phyloP scores from a whole-genome alignment of 2,329 filamentous ascomycete species.

The Beauveria sp. region DNA sequence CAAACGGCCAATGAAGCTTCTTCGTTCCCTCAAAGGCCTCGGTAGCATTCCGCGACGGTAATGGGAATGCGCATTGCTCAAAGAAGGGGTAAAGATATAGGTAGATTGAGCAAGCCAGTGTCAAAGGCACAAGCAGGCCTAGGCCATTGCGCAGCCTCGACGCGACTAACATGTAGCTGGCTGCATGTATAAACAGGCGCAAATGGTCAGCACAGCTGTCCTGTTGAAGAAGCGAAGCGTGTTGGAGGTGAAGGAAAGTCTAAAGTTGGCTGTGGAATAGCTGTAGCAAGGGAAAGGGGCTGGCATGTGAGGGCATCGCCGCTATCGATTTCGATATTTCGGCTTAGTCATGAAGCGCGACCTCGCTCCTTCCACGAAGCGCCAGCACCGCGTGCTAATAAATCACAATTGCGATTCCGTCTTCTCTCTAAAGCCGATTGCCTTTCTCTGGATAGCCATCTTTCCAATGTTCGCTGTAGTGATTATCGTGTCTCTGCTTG shows the following conservation, averaged over 20 bases:
- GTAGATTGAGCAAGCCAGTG: conserved; percentile 63
- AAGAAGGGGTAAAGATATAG: conserved; percentile 85
- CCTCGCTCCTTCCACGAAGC: neutral
- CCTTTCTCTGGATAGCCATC: neutral
- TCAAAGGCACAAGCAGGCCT: conserved; percentile 50
- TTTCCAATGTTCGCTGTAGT: neutral
- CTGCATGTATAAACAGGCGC: conserved; percentile 22
- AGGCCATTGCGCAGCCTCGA: conserved; percentile 48
- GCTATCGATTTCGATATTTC: conserved; percentile 9
- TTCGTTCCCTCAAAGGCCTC: conserved; percentile 30
- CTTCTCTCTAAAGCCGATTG: neutral
- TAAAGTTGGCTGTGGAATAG: neutral
- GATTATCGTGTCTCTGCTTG: neutral
- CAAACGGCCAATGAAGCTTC: conserved; percentile 34
- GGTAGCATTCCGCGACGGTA: conserved; percentile 29
- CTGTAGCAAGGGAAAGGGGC: neutral
- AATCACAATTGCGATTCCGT: neutral
- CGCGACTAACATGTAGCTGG: conserved; percentile 44
- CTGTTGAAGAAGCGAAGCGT: neutral
- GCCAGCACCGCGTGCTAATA: neutral
- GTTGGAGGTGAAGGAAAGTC: conserved; percentile 1
- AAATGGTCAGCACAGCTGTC: conserved; percentile 9
- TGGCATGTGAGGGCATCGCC: conserved; percentile 12
- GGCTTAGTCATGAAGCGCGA: conserved; percentile 9
- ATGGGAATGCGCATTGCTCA: conserved; percentile 71